Evolutionary conservation across 805 yeast genomes (phyloP).

Genomic region (Wickerhamomyces tratensis): DNA sequence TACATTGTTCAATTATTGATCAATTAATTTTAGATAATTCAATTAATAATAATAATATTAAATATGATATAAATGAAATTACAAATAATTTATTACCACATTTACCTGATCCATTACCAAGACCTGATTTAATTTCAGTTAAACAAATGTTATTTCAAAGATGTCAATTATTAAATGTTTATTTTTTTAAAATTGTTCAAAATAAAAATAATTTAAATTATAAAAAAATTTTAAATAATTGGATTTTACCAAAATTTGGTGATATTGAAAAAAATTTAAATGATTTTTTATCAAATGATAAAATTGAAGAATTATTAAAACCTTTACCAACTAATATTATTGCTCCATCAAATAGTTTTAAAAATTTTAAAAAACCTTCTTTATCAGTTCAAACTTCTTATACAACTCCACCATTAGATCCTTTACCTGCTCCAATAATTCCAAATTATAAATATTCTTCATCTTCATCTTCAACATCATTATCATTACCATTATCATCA

Average conservation of each 20-base stretch:
- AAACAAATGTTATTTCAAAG: constrained; percentile 23
- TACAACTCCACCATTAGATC: neutral
- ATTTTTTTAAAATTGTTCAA: constrained; percentile 27
- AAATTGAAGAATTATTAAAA: constrained; percentile 12
- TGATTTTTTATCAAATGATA: constrained; percentile 9
- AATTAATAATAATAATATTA: constrained; percentile 1
- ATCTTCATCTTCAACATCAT: too few relatives aligned
- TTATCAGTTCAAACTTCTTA: neutral
- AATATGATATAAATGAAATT: constrained; percentile 3
- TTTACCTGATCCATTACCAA: constrained; percentile 39
- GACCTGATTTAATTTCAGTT: constrained; percentile 22
- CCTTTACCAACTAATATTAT: constrained; percentile 10
- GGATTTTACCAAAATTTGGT: constrained; percentile 19
- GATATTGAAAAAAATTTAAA: constrained; percentile 18
- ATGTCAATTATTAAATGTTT: constrained; percentile 30
- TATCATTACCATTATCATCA: too few relatives aligned
- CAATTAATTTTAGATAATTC: constrained; percentile 2
- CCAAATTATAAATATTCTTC: too few relatives aligned
- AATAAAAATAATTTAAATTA: constrained; percentile 15
- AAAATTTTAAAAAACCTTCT: neutral
- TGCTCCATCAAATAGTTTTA: neutral
- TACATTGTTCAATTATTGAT: constrained; percentile 27
- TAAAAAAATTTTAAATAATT: constrained; percentile 16
- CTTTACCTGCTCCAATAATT: neutral
- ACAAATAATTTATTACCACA: constrained; percentile 21